phyloP scores from a whole-genome alignment of 257 asterid species.

The Solanum ahanhuiri region DNA sequence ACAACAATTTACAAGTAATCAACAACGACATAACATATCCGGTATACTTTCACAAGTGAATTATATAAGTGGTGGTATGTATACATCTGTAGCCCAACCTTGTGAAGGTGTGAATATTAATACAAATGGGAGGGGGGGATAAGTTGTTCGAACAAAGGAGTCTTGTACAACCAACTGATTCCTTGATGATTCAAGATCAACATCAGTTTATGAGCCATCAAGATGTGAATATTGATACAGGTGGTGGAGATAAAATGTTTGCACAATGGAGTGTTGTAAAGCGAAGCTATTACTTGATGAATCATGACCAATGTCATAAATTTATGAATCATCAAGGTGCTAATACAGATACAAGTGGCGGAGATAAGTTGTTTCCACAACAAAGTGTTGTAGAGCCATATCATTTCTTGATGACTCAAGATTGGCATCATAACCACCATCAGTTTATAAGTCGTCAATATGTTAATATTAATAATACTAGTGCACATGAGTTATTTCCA shows the following conservation, averaged over 20 bases:
- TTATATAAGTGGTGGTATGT: background rate
- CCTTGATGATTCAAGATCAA: background rate
- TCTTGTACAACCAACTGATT: background rate
- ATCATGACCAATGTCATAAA: background rate
- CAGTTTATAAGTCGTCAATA: conserved; percentile 15
- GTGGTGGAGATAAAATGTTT: background rate
- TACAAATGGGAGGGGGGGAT: no score
- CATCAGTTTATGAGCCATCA: background rate
- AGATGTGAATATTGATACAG: no score
- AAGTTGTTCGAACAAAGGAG: no score
- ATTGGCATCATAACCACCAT: no score
- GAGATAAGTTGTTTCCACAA: conserved; percentile 33
- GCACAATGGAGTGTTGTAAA: conserved; percentile 88
- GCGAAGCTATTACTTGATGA: conserved; percentile 38
- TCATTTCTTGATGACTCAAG: background rate
- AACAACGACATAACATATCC: background rate
- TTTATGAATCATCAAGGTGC: conserved; percentile 20
- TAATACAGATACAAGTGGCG: conserved; percentile 28
- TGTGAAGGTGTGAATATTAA: background rate
- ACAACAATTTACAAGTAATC: background rate
- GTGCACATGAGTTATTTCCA: no score
- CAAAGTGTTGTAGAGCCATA: no score
- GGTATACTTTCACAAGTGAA: background rate
- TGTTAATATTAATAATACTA: no score
- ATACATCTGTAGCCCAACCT: background rate